Evolutionary conservation across 306 rosid genomes (phyloP).

Genomic region (Pyrus pyrifolia): DNA sequence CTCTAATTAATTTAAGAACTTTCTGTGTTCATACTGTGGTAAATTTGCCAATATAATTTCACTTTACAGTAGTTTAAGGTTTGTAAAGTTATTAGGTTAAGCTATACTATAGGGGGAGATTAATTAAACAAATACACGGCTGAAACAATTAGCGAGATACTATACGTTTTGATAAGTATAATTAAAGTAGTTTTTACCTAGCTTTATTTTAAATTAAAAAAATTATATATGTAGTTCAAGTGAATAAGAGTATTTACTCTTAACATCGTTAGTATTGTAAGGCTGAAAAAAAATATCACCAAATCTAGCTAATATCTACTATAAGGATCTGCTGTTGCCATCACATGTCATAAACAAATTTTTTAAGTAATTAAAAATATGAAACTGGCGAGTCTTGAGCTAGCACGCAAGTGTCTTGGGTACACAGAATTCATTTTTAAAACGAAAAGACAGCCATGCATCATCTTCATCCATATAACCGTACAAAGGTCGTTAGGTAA

Average conservation of each 20-base stretch:
- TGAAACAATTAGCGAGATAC: no score
- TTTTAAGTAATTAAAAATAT: not conserved
- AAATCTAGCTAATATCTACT: not conserved
- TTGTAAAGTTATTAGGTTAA: not conserved
- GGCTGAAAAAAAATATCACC: not conserved
- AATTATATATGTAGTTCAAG: no score
- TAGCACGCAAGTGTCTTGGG: not conserved
- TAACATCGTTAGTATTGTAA: not conserved
- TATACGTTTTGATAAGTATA: no score
- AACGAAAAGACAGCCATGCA: not conserved
- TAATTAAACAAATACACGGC: not conserved
- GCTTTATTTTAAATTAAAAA: no score
- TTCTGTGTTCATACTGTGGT: not conserved
- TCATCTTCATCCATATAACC: slow-evolving; percentile 1
- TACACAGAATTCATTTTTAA: not conserved
- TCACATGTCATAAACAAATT: not conserved
- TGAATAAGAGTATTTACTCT: no score
- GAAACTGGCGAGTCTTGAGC: not conserved
- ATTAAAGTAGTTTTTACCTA: no score
- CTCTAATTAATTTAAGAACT: not conserved
- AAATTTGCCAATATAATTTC: not conserved
- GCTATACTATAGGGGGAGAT: not conserved
- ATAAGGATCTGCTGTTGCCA: not conserved
- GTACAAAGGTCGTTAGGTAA: no score
- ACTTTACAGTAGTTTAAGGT: not conserved